Base-by-base conservation (phyloP, 2,329 filamentous ascomycete genomes). In the Phialophora expanda region DNA sequence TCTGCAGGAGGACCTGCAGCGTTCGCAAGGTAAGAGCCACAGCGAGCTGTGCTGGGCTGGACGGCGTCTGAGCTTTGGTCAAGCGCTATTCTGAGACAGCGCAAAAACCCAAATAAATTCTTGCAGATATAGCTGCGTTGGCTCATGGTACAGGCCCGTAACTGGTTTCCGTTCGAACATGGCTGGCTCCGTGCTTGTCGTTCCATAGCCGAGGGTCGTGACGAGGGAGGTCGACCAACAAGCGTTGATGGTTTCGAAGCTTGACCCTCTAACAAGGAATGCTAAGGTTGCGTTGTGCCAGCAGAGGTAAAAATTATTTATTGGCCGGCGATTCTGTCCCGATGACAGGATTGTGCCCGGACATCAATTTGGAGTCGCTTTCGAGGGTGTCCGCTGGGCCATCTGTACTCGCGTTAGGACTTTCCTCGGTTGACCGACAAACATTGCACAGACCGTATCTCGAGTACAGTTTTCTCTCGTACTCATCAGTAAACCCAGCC, bases 371-470 rank as follows among this genome's bases (percentile, higher is more conserved):
- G 24, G 80, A 79, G 70, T 86, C 84, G 50, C 78, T 81, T 68
- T 80, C 77, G 30, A 86, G 79, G 46, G 79, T 79, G 72, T 86
- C 84, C 60, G 82, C 82, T 11, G 84, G 84, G 68, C 83, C 82
- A 74, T 85, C 83, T 85, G 71, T 59, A 56, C 14, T 61, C 58
- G 53, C 57, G 24, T 61, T 54, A 61, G 58, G 30, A 61, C 28
- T 20, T 30, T 20, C 20, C 8, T 53, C 1, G 30, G 32, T 28
- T 54, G 28, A 38, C 34, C 30, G 20, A 6, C 1, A 57, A 34
- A 34, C 56, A 17, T 28, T 41, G 24, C 30, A 75, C 77, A 73
- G 71, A 82, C 79, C 80, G 71, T 76, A 75, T 69, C 80, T 76
- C 17, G 78, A 76, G 62, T 78, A 80, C 51, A 76, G 69, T 67